A percentile compares a stretch with the other conserved stretches of the same genome.
Evolutionary conservation across 352 stramenopile genomes (phyloP).

Genomic region (Phytopythium kandeliae): DNA sequence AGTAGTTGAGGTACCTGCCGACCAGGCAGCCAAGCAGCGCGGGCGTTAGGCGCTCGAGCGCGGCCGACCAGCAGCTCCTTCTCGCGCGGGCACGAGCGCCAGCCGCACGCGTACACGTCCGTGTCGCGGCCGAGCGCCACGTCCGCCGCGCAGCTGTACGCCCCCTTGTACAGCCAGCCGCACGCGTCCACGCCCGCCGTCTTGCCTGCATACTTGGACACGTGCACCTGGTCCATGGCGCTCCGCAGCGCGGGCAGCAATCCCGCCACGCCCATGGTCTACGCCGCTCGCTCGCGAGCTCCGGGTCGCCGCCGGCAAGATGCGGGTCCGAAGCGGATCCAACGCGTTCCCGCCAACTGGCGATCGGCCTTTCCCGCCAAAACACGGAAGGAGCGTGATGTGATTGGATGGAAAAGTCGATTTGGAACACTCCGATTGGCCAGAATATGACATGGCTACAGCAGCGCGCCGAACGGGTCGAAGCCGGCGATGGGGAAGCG

Average conservation of each 20-base stretch:
- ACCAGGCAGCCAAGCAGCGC: neutral
- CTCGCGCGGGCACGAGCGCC: too few relatives aligned
- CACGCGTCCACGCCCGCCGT: slow-evolving; percentile 65
- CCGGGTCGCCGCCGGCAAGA: too few relatives aligned
- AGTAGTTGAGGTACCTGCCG: slow-evolving; percentile 80
- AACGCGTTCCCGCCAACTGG: too few relatives aligned
- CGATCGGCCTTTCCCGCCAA: too few relatives aligned
- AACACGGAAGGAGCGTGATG: too few relatives aligned
- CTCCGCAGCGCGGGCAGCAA: slow-evolving; percentile 64
- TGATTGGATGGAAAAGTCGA: slow-evolving; percentile 11
- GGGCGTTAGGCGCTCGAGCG: neutral
- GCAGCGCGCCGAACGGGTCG: slow-evolving; percentile 59
- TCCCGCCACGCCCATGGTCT: slow-evolving; percentile 60
- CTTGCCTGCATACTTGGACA: slow-evolving; percentile 73
- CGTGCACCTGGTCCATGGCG: slow-evolving; percentile 64
- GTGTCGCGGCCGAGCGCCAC: slow-evolving; percentile 58
- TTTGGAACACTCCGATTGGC: too few relatives aligned
- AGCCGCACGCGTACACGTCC: slow-evolving; percentile 35
- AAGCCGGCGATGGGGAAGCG: slow-evolving; percentile 58
- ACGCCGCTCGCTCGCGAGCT: neutral
- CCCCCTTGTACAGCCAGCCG: slow-evolving; percentile 88
- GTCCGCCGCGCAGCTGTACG: slow-evolving; percentile 83
- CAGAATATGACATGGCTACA: too few relatives aligned
- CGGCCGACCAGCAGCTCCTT: too few relatives aligned
- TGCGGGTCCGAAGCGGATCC: too few relatives aligned